These are phyloP conservation scores for Dunaliella primolecta DNA, from an alignment of 139 green algal species.

Conservation along the genomic window DNA sequence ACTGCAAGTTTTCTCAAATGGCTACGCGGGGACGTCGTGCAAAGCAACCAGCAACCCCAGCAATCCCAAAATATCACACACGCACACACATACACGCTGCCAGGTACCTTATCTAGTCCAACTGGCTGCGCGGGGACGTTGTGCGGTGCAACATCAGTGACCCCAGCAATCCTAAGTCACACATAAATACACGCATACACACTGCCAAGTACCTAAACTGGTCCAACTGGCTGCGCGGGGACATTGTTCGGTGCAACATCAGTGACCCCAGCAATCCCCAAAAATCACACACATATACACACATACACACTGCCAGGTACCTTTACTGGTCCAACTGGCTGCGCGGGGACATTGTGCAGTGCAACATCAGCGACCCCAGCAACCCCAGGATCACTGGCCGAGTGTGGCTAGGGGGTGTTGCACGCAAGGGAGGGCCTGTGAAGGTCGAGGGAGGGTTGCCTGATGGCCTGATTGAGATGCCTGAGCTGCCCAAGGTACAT, in stretches of 20 bases:
- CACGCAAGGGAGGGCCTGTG: slow-evolving; percentile 42
- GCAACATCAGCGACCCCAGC: slow-evolving; percentile 74
- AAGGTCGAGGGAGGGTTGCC: slow-evolving; percentile 59
- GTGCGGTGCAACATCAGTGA: no score
- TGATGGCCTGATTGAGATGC: slow-evolving; percentile 38
- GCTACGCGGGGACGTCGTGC: no score
- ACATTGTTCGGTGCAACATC: no score
- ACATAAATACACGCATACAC: no score
- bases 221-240: slow-evolving; percentile 54
- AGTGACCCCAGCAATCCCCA: no score
- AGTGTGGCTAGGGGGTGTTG: slow-evolving; percentile 70
- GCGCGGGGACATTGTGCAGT: slow-evolving; percentile 66
- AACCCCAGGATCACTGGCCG: slow-evolving; percentile 59
- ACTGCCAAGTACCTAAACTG: slow-evolving; percentile 79
- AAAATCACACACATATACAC: no score
- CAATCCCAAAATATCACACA: no score
- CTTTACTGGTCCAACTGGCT: slow-evolving; percentile 76
- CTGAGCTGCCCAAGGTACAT: slow-evolving; percentile 36
- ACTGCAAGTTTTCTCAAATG: no score
- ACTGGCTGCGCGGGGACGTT: no score
- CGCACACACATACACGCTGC: no score
- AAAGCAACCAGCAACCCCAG: no score
- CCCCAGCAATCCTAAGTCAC: slow-evolving; percentile 52
- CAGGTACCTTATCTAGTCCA: slow-evolving; percentile 73
- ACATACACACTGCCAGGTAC: no score